Conservation (phyloP, 2,329 filamentous ascomycete species). For the Tolypocladium capitatum region DNA sequence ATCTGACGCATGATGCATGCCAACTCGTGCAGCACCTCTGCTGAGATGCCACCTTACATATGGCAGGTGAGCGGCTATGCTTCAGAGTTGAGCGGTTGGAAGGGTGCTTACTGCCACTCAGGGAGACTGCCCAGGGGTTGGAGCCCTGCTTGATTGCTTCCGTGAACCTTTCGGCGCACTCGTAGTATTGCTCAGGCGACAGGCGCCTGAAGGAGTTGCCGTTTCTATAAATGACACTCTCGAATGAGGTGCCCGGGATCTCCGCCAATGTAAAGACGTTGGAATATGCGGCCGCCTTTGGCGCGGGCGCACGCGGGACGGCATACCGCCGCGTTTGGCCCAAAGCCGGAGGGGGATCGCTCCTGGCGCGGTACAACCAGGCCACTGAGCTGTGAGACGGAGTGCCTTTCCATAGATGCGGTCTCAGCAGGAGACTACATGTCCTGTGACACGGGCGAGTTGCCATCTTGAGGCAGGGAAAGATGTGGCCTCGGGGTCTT, state of each 20-base stretch:
- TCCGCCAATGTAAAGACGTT: slow-evolving; percentile 10
- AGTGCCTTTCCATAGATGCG: neutral
- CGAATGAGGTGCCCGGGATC: slow-evolving; percentile 11
- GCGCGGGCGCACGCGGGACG: neutral
- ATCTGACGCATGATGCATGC: slow-evolving; percentile 14
- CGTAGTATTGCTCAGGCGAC: slow-evolving; percentile 13
- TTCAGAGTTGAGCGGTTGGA: neutral
- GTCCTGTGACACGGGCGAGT: neutral
- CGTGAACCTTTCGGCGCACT: slow-evolving; percentile 9
- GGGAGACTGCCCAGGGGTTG: slow-evolving; percentile 8
- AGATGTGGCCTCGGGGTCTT: neutral
- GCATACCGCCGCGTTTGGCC: slow-evolving; percentile 2
- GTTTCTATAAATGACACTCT: slow-evolving; percentile 6
- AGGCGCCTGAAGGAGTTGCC: slow-evolving; percentile 6
- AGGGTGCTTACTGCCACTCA: slow-evolving; percentile 11
- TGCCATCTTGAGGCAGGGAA: neutral
- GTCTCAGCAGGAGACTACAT: neutral
- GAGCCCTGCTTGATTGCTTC: slow-evolving; percentile 9
- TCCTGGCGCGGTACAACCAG: neutral
- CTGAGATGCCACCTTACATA: slow-evolving; percentile 9
- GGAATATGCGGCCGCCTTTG: slow-evolving; percentile 1
- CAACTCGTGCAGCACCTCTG: slow-evolving; percentile 12
- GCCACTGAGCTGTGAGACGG: neutral
- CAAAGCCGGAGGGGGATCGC: neutral
- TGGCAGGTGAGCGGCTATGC: neutral